These are phyloP conservation scores for Mrakia blollopis DNA, from an alignment of 768 basidiomycete species.

Conservation along the genomic window DNA sequence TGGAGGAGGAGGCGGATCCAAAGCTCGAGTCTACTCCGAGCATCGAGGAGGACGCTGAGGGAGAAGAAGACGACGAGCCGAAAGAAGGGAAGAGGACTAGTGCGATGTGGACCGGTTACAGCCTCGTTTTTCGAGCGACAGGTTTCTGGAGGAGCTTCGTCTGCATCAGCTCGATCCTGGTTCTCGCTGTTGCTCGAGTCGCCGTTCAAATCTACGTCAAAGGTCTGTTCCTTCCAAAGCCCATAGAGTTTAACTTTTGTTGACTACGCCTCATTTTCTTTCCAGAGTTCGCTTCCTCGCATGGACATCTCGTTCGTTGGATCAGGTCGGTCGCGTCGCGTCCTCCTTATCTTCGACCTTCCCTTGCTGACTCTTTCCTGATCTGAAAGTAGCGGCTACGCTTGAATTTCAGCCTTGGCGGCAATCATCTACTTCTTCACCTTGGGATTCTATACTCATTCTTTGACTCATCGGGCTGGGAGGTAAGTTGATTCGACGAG, in stretches of 20 bases:
- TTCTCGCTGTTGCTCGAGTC: too few species aligned
- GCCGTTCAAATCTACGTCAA: too few species aligned
- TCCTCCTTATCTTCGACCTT: background rate
- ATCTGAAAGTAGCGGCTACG: too few species aligned
- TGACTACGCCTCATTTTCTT: background rate
- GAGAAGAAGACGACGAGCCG: slow-evolving; percentile 18
- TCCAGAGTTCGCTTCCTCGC: background rate
- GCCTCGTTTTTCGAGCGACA: too few species aligned
- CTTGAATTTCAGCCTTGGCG: background rate
- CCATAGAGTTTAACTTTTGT: too few species aligned
- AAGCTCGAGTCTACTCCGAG: background rate
- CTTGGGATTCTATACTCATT: background rate
- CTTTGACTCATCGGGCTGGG: background rate
- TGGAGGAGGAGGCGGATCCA: background rate
- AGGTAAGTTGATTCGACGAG: background rate
- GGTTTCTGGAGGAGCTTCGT: too few species aligned
- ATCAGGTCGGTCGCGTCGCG: background rate
- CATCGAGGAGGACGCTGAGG: background rate
- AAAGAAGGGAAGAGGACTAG: background rate
- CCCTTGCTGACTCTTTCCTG: background rate
- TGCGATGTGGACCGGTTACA: too few species aligned
- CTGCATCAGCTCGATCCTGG: too few species aligned
- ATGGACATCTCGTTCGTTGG: background rate
- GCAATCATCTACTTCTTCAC: background rate
- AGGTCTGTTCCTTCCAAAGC: too few species aligned